These are phyloP conservation scores for Scheffersomyces cryptocercus DNA, from an alignment of 1,139 yeast genomes.

Conservation along the genomic window DNA sequence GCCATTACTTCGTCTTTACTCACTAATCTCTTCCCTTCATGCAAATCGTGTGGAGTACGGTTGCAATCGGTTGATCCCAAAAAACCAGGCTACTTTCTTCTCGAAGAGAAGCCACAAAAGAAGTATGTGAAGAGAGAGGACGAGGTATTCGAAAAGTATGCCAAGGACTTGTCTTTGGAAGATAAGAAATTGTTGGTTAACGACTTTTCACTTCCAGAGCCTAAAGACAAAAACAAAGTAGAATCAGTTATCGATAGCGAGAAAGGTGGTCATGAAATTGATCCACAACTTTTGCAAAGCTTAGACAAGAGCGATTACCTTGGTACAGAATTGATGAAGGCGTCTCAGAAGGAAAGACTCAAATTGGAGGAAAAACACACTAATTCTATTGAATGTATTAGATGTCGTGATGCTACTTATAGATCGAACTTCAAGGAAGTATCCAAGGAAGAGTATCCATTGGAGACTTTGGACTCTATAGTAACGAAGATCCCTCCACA, in stretches of 20 bases:
- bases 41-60: constrained; percentile 53
- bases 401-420: constrained; percentile 57
- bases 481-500: constrained; percentile 46
- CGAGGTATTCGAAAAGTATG: constrained; percentile 20
- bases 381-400: constrained; percentile 38
- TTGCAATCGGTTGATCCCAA: constrained; percentile 41
- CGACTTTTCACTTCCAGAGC: constrained; percentile 2
- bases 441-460: constrained; percentile 33
- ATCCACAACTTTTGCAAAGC: neutral
- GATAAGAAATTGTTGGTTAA: constrained; percentile 29
- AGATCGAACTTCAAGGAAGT: constrained; percentile 31
- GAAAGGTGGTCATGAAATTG: neutral
- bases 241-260: neutral
- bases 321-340: constrained; percentile 5
- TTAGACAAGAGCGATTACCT: neutral
- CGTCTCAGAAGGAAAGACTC: constrained; percentile 1
- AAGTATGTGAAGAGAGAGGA: constrained; percentile 20
- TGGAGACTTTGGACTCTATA: constrained; percentile 34
- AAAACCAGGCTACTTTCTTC: constrained; percentile 43
- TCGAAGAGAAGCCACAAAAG: constrained; percentile 8
- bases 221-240: neutral
- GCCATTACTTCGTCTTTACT: constrained; percentile 10
- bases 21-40: constrained; percentile 17
- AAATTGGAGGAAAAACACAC: constrained; percentile 6
- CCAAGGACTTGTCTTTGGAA: constrained; percentile 19